Evolutionary conservation across 2,329 filamentous ascomycete species (phyloP).

Genomic region (Chaetomium strumarium): DNA sequence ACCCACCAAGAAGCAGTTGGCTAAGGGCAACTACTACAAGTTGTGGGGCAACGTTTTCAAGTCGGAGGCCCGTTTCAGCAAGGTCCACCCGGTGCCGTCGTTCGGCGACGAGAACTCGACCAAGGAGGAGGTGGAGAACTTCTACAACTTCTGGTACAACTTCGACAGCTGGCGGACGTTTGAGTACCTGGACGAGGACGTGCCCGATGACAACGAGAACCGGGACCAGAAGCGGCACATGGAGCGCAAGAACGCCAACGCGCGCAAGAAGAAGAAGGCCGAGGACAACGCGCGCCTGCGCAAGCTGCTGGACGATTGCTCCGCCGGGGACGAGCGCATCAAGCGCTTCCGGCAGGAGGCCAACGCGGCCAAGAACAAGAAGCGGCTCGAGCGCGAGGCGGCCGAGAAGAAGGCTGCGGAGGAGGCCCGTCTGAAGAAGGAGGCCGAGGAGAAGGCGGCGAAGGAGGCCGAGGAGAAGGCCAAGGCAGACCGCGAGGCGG

Average conservation of each 20-base stretch:
- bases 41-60: constrained; percentile 88
- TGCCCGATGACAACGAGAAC: constrained; percentile 97
- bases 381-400: constrained; percentile 81
- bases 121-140: constrained; percentile 85
- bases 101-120: constrained; percentile 79
- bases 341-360: constrained; percentile 94
- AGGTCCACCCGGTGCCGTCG: constrained; percentile 77
- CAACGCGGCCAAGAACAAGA: constrained; percentile 94
- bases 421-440: constrained; percentile 76
- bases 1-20: constrained; percentile 80
- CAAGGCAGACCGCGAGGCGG: constrained; percentile 74
- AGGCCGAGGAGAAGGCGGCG: constrained; percentile 71
- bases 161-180: constrained; percentile 98
- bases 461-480: constrained; percentile 82
- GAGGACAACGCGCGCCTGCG: constrained; percentile 91
- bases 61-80: constrained; percentile 88
- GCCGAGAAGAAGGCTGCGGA: constrained; percentile 83
- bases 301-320: constrained; percentile 80
- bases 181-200: constrained; percentile 97
- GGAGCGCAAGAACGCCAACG: constrained; percentile 96
- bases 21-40: constrained; percentile 89
- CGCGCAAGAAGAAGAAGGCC: constrained; percentile 98
- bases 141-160: constrained; percentile 99
- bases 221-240: constrained; percentile 98
- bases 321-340: constrained; percentile 86